Evolutionary conservation across 1,284 basidiomycete species (phyloP).

Genomic region (Kwoniella shivajii): DNA sequence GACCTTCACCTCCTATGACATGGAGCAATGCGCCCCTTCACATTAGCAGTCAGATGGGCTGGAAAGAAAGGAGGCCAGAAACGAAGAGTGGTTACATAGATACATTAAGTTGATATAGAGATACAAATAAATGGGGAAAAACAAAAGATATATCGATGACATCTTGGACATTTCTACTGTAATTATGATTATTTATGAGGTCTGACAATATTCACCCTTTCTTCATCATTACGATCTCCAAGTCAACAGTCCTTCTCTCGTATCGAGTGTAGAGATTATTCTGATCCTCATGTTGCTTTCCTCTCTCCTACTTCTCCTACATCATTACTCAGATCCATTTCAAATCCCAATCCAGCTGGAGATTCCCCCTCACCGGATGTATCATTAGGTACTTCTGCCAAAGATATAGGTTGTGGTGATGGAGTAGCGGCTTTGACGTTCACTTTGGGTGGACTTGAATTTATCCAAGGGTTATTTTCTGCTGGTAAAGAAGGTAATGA

Average conservation of each 20-base stretch:
- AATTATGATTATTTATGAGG: too few species aligned
- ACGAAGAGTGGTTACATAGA: too few species aligned
- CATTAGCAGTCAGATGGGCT: neutral
- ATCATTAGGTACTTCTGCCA: neutral
- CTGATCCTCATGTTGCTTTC: neutral
- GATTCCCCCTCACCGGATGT: constrained; percentile 11
- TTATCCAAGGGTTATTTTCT: constrained; percentile 20
- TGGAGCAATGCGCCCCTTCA: too few species aligned
- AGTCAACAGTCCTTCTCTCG: too few species aligned
- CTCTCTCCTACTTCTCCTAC: neutral
- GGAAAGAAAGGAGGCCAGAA: neutral
- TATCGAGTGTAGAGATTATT: too few species aligned
- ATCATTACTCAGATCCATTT: constrained; percentile 3
- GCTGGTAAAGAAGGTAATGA: constrained; percentile 14
- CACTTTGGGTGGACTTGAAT: constrained; percentile 2
- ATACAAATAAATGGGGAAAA: too few species aligned
- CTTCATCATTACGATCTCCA: too few species aligned
- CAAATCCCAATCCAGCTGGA: constrained; percentile 5
- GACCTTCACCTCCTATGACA: too few species aligned
- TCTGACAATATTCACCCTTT: too few species aligned
- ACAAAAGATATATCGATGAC: too few species aligned
- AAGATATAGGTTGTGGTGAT: constrained; percentile 1
- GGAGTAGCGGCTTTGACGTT: constrained; percentile 8
- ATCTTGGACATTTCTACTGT: too few species aligned
- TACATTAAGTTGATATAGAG: too few species aligned